Evolutionary conservation across 129 eudicot genomes (phyloP).

Genomic region (Arctium lappa): DNA sequence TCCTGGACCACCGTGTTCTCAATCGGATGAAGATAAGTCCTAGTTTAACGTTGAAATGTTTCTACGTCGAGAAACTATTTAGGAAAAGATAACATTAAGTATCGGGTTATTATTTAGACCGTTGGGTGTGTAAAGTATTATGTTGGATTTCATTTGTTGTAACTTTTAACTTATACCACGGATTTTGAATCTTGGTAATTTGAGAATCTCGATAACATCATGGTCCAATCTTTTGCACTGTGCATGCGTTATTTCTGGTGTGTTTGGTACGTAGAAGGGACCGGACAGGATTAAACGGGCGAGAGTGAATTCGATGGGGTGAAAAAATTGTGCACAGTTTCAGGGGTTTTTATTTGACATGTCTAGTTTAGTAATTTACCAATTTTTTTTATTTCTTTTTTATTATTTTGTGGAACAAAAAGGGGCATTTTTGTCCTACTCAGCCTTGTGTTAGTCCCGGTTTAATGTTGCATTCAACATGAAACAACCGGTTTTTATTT

Average conservation of each 20-base stretch:
- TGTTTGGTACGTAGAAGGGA: background rate
- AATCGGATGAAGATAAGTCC: slow-evolving; percentile 41
- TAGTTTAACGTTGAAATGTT: slow-evolving; percentile 19
- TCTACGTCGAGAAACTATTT: slow-evolving; percentile 18
- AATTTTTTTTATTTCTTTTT: too few species aligned
- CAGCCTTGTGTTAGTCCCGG: background rate
- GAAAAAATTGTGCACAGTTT: background rate
- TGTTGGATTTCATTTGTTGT: slow-evolving; percentile 19
- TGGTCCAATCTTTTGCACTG: slow-evolving; percentile 7
- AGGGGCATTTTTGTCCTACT: background rate
- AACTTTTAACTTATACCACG: slow-evolving; percentile 9
- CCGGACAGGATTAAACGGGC: background rate
- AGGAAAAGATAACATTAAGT: slow-evolving; percentile 19
- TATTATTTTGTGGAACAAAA: background rate
- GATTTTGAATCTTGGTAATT: slow-evolving; percentile 14
- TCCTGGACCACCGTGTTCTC: slow-evolving; percentile 43
- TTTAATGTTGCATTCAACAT: too few species aligned
- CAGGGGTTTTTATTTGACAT: background rate
- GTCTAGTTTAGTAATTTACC: background rate
- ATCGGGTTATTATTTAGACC: slow-evolving; percentile 13
- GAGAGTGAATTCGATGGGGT: background rate
- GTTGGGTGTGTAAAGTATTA: slow-evolving; percentile 12
- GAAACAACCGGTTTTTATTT: too few species aligned
- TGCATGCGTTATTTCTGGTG: background rate
- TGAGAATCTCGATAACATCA: slow-evolving; percentile 5